A percentile compares a stretch with the other conserved stretches of the same genome.
These are phyloP conservation scores for Tripidium arundinaceum DNA, from an alignment of 202 grass and related monocot genomes.

Conservation along the genomic window DNA sequence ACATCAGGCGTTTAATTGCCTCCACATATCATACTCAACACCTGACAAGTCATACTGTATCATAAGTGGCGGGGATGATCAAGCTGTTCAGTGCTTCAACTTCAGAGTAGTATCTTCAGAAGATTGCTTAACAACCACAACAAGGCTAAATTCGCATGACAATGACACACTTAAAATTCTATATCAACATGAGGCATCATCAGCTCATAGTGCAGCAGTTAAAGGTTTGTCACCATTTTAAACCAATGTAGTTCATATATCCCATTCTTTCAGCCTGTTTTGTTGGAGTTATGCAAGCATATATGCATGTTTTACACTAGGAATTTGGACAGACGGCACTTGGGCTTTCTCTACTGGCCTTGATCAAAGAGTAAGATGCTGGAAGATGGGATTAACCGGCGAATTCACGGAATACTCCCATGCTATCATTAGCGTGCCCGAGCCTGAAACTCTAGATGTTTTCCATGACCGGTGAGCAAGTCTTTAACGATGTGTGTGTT, in stretches of 20 bases:
- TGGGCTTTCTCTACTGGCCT: conserved; percentile 90
- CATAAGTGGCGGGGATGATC: conserved; percentile 87
- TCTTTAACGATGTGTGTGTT: not conserved
- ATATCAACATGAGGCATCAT: conserved; percentile 41
- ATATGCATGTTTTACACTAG: conserved; percentile 24
- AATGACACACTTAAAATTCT: conserved; percentile 40
- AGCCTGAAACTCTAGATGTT: conserved; percentile 81
- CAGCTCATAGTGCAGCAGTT: conserved; percentile 79
- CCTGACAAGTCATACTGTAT: conserved; percentile 35
- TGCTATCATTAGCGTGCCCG: conserved; percentile 72
- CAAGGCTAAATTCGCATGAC: not conserved
- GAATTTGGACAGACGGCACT: conserved; percentile 74
- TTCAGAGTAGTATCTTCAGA: conserved; percentile 41
- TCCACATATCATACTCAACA: conserved; percentile 43
- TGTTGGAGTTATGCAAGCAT: not conserved
- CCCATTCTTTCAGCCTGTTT: not conserved
- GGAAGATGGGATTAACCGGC: conserved; percentile 39
- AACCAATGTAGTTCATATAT: not conserved
- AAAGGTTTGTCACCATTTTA: conserved; percentile 55
- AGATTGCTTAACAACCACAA: not conserved
- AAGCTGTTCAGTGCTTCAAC: conserved; percentile 57
- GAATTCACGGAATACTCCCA: conserved; percentile 55
- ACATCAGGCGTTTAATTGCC: conserved; percentile 88
- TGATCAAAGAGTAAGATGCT: conserved; percentile 87
- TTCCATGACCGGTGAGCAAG: conserved; percentile 45